These are phyloP conservation scores for Monosporascus ibericus DNA, from an alignment of 2,329 filamentous ascomycete genomes.

Conservation along the genomic window DNA sequence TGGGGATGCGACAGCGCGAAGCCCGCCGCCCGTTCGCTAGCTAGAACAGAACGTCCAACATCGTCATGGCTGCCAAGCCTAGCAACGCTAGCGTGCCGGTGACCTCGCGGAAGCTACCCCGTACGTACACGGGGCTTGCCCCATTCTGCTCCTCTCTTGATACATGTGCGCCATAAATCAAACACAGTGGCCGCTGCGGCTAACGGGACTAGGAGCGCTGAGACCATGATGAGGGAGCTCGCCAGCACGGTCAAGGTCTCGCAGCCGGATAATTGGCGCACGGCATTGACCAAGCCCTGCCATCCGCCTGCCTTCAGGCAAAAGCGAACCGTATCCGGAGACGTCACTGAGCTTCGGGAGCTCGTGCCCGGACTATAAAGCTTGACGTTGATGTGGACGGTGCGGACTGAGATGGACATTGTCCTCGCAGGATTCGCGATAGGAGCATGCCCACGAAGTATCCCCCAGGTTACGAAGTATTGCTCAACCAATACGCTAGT, in stretches of 20 bases:
- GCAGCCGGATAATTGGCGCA: constrained; percentile 15
- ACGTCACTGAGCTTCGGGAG: constrained; percentile 25
- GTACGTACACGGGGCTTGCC: too few species aligned
- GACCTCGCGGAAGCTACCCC: too few species aligned
- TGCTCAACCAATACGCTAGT: not conserved
- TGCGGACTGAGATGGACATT: constrained; percentile 32
- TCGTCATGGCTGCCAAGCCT: too few species aligned
- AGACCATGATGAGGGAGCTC: constrained; percentile 17
- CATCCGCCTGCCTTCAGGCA: constrained; percentile 18
- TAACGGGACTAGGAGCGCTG: constrained; percentile 22
- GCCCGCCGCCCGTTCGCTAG: too few species aligned
- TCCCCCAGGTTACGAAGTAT: constrained; percentile 5
- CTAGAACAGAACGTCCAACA: too few species aligned
- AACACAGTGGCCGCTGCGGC: constrained; percentile 23
- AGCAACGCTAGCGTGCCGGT: too few species aligned
- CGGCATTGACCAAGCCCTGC: constrained; percentile 13
- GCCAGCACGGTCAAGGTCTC: constrained; percentile 21
- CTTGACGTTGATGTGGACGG: constrained; percentile 34
- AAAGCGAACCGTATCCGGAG: constrained; percentile 23
- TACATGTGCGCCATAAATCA: constrained; percentile 21
- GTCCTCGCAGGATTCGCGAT: constrained; percentile 33
- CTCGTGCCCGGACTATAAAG: constrained; percentile 29
- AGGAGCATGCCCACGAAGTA: constrained; percentile 31
- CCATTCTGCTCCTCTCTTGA: not conserved
- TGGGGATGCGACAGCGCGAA: too few species aligned